phyloP scores from a whole-genome alignment of 2,329 filamentous ascomycete species.

The Trichocomaceae sp. region DNA sequence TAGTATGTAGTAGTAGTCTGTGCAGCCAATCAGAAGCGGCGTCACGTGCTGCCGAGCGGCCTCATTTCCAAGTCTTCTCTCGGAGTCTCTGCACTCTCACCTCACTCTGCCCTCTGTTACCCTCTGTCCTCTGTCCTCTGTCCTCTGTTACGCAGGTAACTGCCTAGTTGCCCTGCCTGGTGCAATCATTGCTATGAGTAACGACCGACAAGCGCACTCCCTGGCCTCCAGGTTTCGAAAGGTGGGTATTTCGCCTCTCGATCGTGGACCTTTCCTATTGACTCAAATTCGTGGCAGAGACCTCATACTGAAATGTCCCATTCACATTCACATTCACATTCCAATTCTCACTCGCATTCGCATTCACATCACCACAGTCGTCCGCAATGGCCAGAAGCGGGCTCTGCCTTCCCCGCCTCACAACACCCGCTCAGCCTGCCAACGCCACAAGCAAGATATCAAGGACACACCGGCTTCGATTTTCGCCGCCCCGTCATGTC shows the following conservation, averaged over 20 bases:
- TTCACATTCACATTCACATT: conserved; percentile 25
- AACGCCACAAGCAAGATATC: conserved; percentile 32
- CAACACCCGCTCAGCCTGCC: conserved; percentile 20
- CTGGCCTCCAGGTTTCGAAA: conserved; percentile 33
- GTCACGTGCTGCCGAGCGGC: conserved; percentile 11
- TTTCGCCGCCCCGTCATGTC: conserved; percentile 47
- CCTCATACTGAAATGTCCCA: conserved; percentile 32
- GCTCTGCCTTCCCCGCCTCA: conserved; percentile 15
- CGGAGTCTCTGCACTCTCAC: neutral
- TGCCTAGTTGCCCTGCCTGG: no score
- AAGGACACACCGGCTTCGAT: conserved; percentile 49
- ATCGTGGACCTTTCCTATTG: no score
- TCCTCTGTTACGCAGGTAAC: no score
- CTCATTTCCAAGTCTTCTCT: neutral
- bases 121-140: no score
- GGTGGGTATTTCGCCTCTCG: conserved; percentile 17
- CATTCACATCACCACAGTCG: conserved; percentile 22
- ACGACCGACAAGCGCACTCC: conserved; percentile 31
- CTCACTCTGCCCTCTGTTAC: conserved; percentile 6
- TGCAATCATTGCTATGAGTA: conserved; percentile 34
- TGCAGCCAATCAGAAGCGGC: neutral
- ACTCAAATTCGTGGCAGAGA: conserved; percentile 19
- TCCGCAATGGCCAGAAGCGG: conserved; percentile 22
- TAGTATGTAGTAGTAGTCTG: neutral
- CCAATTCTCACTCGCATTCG: conserved; percentile 18